Evolutionary conservation across 495 filamentous ascomycete species (phyloP).

Genomic region (Penicillium cinerascens): DNA sequence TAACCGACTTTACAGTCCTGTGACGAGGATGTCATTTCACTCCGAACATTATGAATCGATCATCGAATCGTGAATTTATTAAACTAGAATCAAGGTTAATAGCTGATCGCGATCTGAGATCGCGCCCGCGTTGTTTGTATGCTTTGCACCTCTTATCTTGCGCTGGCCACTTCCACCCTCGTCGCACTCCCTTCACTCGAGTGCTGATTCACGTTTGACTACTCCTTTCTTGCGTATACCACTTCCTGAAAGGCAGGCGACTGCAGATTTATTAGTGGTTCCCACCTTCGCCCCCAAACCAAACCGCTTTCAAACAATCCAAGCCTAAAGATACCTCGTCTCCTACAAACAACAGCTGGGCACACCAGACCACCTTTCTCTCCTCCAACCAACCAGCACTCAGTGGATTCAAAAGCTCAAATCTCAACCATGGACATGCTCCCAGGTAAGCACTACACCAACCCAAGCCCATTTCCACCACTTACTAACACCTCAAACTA

Average conservation of each 20-base stretch:
- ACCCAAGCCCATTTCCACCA: neutral
- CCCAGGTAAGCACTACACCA: neutral
- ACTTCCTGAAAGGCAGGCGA: neutral
- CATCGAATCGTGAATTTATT: neutral
- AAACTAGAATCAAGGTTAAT: neutral
- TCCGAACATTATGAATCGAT: neutral
- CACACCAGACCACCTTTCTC: neutral
- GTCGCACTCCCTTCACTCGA: neutral
- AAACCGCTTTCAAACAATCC: neutral
- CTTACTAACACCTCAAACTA: neutral
- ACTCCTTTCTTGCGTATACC: neutral
- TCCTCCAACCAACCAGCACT: neutral
- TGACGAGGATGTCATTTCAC: neutral
- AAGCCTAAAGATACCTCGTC: slow-evolving; percentile 1
- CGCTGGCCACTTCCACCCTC: neutral
- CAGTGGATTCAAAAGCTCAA: neutral
- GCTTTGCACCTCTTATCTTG: slow-evolving; percentile 20
- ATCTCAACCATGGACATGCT: neutral
- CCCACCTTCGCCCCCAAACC: neutral
- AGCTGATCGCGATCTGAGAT: neutral
- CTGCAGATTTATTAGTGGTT: neutral
- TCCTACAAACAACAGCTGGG: slow-evolving; percentile 7
- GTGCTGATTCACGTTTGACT: neutral
- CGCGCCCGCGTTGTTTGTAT: slow-evolving; percentile 15
- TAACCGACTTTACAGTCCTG: slow-evolving; percentile 24